phyloP scores from a whole-genome alignment of 2,329 filamentous ascomycete genomes.

The Pseudogymnoascus sp. region DNA sequence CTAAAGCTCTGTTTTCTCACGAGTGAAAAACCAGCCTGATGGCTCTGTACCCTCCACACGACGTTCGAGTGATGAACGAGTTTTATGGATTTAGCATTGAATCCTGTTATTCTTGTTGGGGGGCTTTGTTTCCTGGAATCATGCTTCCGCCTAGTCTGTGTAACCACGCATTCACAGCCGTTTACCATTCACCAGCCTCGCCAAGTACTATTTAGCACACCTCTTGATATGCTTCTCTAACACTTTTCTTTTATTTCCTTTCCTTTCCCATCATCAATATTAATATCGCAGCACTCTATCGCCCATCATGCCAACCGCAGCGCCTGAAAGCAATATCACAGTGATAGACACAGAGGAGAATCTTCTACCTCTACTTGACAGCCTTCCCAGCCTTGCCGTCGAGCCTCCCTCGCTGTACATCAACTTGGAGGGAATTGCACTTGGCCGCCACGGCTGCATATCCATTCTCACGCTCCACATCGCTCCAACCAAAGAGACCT shows the following conservation, averaged over 20 bases:
- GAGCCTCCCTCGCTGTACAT: conserved; percentile 33
- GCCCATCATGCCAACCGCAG: not conserved
- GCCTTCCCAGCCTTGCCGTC: not conserved
- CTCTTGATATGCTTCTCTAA: not conserved
- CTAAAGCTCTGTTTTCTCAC: not conserved
- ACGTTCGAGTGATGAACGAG: not conserved
- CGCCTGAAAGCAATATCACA: not conserved
- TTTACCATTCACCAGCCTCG: not conserved
- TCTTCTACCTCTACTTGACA: conserved; percentile 14
- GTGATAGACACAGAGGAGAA: conserved; percentile 12
- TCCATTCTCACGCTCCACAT: conserved; percentile 35
- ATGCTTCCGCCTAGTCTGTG: not conserved
- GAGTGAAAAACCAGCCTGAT: not conserved
- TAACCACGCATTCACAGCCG: not conserved
- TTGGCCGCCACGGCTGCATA: conserved; percentile 35
- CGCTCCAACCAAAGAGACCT: conserved; percentile 23
- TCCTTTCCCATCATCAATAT: not conserved
- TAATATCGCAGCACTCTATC: not conserved
- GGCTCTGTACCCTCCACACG: not conserved
- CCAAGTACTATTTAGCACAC: not conserved
- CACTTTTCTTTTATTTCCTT: not conserved
- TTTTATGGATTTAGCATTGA: not conserved
- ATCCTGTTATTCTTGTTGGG: not conserved
- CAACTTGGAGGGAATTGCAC: conserved; percentile 38
- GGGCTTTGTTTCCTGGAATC: not conserved